Evolutionary conservation across 2,329 filamentous ascomycete species (phyloP).

Genomic region (Scopulariopsis brevicaulis): DNA sequence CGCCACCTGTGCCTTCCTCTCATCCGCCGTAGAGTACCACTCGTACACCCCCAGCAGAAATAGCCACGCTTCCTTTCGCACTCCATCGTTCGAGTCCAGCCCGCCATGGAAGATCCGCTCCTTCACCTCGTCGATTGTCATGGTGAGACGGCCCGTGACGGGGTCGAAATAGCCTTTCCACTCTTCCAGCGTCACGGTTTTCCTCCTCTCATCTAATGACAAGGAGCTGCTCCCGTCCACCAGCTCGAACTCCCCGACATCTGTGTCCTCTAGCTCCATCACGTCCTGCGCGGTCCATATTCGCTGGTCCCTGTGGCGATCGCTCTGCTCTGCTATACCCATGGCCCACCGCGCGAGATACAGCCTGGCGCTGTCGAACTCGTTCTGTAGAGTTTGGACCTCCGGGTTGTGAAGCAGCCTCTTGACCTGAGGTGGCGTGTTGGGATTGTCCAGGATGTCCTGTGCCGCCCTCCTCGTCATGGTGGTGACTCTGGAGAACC

Average conservation of each 20-base stretch:
- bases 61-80: conserved; percentile 92
- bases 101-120: conserved; percentile 96
- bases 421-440: conserved; percentile 77
- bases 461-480: conserved; percentile 89
- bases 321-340: conserved; percentile 95
- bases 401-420: conserved; percentile 82
- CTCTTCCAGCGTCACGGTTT: conserved; percentile 67
- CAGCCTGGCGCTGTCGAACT: conserved; percentile 91
- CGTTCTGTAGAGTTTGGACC: conserved; percentile 88
- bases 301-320: conserved; percentile 70
- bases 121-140: conserved; percentile 88
- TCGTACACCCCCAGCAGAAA: conserved; percentile 86
- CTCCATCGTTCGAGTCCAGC: conserved; percentile 76
- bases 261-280: conserved; percentile 85
- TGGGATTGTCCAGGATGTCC: conserved; percentile 83
- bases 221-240: conserved; percentile 68
- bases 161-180: conserved; percentile 87
- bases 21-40: conserved; percentile 83
- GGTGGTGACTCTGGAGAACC: conserved; percentile 93
- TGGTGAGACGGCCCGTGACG: conserved; percentile 58
- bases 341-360: conserved; percentile 97
- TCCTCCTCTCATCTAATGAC: conserved; percentile 65
- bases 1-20: conserved; percentile 72
- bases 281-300: conserved; percentile 93
- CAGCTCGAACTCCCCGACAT: conserved; percentile 92